A percentile compares a stretch with the other conserved stretches of the same genome.
Evolutionary conservation across 1,284 basidiomycete genomes (phyloP).

Genomic region (Sanghuangporus baumii): DNA sequence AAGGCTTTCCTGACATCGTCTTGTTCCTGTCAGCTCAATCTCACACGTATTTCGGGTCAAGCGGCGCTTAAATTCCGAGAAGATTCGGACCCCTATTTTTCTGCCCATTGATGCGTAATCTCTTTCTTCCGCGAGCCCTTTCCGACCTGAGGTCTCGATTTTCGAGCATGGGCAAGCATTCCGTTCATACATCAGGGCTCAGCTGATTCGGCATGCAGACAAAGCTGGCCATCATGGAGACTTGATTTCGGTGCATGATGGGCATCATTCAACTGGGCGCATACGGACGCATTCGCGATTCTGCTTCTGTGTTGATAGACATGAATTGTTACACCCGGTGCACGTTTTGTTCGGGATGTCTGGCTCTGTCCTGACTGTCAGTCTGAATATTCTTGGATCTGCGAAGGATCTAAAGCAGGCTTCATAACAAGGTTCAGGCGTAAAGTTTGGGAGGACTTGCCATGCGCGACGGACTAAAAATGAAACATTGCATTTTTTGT

Average conservation of each 20-base stretch:
- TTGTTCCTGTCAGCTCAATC: neutral
- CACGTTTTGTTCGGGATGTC: neutral
- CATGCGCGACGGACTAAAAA: neutral
- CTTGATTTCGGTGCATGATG: neutral
- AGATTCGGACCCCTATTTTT: constrained; percentile 2
- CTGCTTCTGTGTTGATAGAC: neutral
- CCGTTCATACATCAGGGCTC: neutral
- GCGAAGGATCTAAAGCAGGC: neutral
- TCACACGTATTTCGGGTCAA: neutral
- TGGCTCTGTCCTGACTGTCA: neutral
- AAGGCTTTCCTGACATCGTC: constrained; percentile 13
- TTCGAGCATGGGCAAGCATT: neutral
- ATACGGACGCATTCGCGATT: neutral
- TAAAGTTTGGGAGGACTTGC: neutral
- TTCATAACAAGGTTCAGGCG: neutral
- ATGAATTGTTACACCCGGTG: neutral
- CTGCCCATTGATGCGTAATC: constrained; percentile 1
- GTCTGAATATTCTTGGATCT: constrained; percentile 7
- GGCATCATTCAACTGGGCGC: neutral
- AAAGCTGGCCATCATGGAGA: neutral
- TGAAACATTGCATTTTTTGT: constrained; percentile 1
- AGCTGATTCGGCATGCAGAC: neutral
- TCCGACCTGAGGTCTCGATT: neutral
- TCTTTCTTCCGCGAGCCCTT: constrained; percentile 2
- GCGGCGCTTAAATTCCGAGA: neutral